phyloP scores from a whole-genome alignment of 768 basidiomycete species.

The Suillus ampliporus region DNA sequence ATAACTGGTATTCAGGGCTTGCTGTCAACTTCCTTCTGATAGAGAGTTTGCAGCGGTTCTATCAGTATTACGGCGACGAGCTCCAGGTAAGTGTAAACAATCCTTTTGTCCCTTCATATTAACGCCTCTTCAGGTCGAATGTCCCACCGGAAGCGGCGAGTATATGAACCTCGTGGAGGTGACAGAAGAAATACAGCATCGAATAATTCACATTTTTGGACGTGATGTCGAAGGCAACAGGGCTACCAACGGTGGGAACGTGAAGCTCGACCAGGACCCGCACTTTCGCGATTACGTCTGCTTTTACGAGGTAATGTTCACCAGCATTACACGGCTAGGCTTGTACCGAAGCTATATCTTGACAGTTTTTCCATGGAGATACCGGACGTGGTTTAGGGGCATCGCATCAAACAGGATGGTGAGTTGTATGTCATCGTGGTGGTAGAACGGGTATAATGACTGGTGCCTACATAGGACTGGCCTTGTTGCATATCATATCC shows the following conservation, averaged over 20 bases:
- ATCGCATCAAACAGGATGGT: slow-evolving; percentile 99
- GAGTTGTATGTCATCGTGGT: slow-evolving; percentile 26
- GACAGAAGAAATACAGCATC: slow-evolving; percentile 97
- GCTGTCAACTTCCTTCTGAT: slow-evolving; percentile 96
- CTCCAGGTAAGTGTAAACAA: slow-evolving; percentile 55
- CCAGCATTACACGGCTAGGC: neutral
- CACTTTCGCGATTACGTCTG: slow-evolving; percentile 96
- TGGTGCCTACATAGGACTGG: slow-evolving; percentile 71
- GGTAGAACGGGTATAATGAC: neutral
- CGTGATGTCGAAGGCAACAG: slow-evolving; percentile 85
- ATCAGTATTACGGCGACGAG: slow-evolving; percentile 95
- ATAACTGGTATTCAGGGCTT: slow-evolving; percentile 63
- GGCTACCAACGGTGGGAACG: slow-evolving; percentile 91
- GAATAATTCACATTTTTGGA: slow-evolving; percentile 99
- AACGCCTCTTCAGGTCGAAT: slow-evolving; percentile 67
- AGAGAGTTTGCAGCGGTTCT: slow-evolving; percentile 95
- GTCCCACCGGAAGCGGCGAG: slow-evolving; percentile 96
- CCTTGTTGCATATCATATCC: slow-evolving; percentile 87
- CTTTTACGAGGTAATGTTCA: slow-evolving; percentile 84
- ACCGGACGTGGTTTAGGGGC: slow-evolving; percentile 92
- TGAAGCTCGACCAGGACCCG: slow-evolving; percentile 87
- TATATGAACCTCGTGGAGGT: slow-evolving; percentile 95
- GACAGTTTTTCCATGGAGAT: slow-evolving; percentile 94
- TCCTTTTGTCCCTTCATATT: slow-evolving; percentile 2
- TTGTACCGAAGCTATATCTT: neutral